Evolutionary conservation across 352 stramenopile species (phyloP).

Genomic region (Proteromonas lacertae): DNA sequence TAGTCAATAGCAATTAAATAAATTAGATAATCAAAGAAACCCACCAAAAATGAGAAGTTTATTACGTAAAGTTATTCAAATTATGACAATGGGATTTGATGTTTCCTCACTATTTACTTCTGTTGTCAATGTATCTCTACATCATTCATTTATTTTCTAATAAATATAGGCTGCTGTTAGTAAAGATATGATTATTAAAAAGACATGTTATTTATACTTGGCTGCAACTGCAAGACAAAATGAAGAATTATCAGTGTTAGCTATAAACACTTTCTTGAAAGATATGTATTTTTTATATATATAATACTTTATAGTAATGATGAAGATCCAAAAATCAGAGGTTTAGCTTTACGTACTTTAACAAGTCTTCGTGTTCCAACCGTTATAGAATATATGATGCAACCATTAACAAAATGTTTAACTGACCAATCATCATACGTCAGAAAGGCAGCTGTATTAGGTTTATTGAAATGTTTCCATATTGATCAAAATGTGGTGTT

Average conservation of each 20-base stretch:
- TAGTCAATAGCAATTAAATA: too few species aligned
- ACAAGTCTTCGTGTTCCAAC: conserved; percentile 73
- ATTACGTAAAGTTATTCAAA: conserved; percentile 98
- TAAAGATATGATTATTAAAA: conserved; percentile 95
- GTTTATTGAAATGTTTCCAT: conserved; percentile 95
- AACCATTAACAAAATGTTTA: conserved; percentile 39
- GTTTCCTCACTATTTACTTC: conserved; percentile 91
- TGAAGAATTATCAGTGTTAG: conserved; percentile 93
- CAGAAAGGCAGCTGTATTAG: conserved; percentile 90
- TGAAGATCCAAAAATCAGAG: conserved; percentile 89
- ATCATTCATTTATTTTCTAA: not conserved
- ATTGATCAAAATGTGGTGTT: too few species aligned
- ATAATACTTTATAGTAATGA: conserved; percentile 23
- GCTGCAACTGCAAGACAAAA: conserved; percentile 92
- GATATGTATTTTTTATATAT: conserved; percentile 34
- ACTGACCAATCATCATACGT: conserved; percentile 84
- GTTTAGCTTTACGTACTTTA: conserved; percentile 71
- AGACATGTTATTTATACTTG: conserved; percentile 99
- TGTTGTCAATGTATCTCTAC: conserved; percentile 18
- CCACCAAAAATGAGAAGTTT: too few species aligned
- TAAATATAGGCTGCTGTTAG: conserved; percentile 27
- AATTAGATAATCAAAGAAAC: too few species aligned
- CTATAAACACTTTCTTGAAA: conserved; percentile 95
- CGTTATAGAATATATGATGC: conserved; percentile 90
- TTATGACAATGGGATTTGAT: conserved; percentile 97